Conservation (phyloP, 1,284 basidiomycete genomes). For the Gomphus bonarii region DNA sequence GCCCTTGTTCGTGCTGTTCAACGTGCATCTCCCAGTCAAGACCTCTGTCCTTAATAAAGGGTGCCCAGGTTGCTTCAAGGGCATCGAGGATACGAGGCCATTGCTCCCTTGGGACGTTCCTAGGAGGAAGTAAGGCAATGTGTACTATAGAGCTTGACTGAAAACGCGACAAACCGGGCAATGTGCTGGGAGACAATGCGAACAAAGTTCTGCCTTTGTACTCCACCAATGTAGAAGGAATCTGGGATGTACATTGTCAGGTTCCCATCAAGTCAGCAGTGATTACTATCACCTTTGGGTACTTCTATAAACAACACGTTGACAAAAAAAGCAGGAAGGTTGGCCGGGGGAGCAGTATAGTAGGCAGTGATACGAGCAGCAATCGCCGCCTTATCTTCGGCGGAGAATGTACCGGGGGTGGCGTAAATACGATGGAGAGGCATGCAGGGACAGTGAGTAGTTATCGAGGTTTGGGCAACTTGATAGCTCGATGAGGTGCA, state of each 20-base stretch:
- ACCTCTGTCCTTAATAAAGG: conserved; percentile 2
- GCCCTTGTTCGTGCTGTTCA: conserved; percentile 6
- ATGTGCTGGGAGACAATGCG: conserved; percentile 6
- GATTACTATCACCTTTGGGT: neutral
- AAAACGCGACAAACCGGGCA: neutral
- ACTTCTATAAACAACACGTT: conserved; percentile 4
- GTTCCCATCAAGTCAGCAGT: neutral
- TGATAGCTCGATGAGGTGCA: neutral
- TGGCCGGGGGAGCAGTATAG: neutral
- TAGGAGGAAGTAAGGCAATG: neutral
- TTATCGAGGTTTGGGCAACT: neutral
- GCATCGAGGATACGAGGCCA: neutral
- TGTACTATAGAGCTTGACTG: neutral
- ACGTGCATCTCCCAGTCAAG: conserved; percentile 9
- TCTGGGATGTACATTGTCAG: neutral
- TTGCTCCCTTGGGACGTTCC: neutral
- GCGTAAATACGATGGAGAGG: conserved; percentile 9
- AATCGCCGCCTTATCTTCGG: conserved; percentile 2
- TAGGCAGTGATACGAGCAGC: neutral
- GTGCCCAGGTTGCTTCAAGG: neutral
- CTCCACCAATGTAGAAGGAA: conserved; percentile 3
- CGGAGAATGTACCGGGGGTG: neutral
- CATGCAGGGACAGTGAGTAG: neutral
- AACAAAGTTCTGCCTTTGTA: neutral
- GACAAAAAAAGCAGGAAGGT: conserved; percentile 4